Base-by-base conservation (phyloP, 768 basidiomycete genomes). In the Boletus rubroflammeus region DNA sequence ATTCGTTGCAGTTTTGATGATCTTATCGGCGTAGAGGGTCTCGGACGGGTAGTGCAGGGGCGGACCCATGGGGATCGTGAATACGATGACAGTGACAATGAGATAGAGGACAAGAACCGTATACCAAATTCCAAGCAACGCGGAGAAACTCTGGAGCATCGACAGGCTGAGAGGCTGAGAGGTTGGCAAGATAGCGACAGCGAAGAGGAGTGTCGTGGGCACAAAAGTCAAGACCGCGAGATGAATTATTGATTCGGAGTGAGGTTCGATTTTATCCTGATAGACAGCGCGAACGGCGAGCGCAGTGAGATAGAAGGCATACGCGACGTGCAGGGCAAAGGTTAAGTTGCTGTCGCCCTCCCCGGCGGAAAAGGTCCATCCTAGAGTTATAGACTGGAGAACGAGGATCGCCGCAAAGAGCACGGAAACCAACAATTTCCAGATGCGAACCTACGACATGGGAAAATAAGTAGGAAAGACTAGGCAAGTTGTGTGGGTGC, bases 21-120 rank as follows among this genome's bases (percentile, higher is more conserved):
- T 81, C 70, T 90, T 91, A 46, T 85, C 78, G 0, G 87, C 82
- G 66, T 93, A 94, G 34, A 95, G 85, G 11, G 72, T 71, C 52
- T 84, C 79, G n/a, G 84, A 74, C 1, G 89, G 86, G 63, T 82
- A 90, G 64, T 91, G 81, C 6, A 95, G 73, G 9, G 76, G 72
- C 0, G 94, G 94, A 0, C 93, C 93, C 35, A 79, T 75, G 3
- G 87, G 88, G 2, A 84, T 86, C 6, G 72, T 74, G 48, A 75
- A 65, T 17, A 73, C 68, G n/a, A 85, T 45, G 34, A 73, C 53
- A 51, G 73, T 73, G 2, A 77, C 71, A 17, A 81, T 35, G 25
- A 71, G 65, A 60, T 85, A 87, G 19, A 86, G 64, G 6, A 61
- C 73, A 15, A 86, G 63, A 9, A 77, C 72, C 3, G 76, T 67